Base-by-base conservation (phyloP, 2,329 filamentous ascomycete species). In the Colletotrichum tropicale region DNA sequence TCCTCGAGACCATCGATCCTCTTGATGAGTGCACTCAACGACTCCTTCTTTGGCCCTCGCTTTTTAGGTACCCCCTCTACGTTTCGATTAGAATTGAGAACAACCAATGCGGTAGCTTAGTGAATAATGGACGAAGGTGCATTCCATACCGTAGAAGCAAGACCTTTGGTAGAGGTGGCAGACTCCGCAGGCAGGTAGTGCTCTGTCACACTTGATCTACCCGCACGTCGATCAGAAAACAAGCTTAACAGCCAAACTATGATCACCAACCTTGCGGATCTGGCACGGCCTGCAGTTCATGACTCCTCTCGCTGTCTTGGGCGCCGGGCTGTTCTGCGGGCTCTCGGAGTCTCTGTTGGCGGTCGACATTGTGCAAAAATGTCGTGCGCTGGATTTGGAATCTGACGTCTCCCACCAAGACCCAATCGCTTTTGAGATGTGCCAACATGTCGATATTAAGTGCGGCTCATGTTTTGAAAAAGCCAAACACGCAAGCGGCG, bases 171-270 rank as follows among this genome's bases (percentile, higher is more conserved):
- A 75, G 26, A 73, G 70, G 48, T 75, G 69, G 56, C 73, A 75
- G 38, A 75, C 73, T 58, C 73, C 73, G 58, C 73, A 75, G 6
- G 70, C 55, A 28, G 69, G 73, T 68, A 75, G 34, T 18, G 73
- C 73, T 68, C 73, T 73, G 70, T 75, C 73, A 52, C 73, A 75
- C 48, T 75, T 75, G 73, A 73, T 75, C 73, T 75, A 48, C 69
- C 32, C 26, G 64, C 24, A 67, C 16, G 70, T 56, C 70, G 73
- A 75, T 75, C 73, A 75, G 73, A 73, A 71, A 56, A 58, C 28
- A 68, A 64, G 28, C 64, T 75, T 75, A 58, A 52, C n/a, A 21
- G 8, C 8, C 12, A 9, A 55, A 9, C 6, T 34, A 36, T 30
- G 28, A 72, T 48, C 56, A 68, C 43, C 43, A 32, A 75, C 73